Percentiles rank a stretch among this genome's conserved stretches.
These are phyloP conservation scores for Macrotyloma uniflorum DNA, from an alignment of 306 rosid genomes.

Conservation along the genomic window DNA sequence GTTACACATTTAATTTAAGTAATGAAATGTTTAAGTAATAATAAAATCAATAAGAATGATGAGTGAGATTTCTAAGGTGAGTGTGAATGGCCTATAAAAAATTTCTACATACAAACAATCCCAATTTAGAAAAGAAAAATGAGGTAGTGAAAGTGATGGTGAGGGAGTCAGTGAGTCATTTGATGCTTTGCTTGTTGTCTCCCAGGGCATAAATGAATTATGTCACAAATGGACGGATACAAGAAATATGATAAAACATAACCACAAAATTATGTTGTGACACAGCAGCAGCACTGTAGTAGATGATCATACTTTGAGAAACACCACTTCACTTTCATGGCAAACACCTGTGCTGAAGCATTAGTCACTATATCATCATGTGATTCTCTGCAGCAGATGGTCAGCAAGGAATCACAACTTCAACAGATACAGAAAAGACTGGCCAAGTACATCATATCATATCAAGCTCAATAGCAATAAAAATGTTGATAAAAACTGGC, in stretches of 20 bases:
- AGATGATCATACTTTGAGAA: constrained; percentile 21
- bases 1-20: neutral
- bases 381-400: constrained; percentile 38
- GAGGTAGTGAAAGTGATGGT: constrained; percentile 39
- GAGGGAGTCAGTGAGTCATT: constrained; percentile 34
- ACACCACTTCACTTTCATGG: constrained; percentile 33
- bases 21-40: constrained; percentile 33
- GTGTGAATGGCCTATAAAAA: constrained; percentile 45
- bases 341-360: constrained; percentile 34
- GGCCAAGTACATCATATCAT: constrained; percentile 32
- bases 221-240: constrained; percentile 46
- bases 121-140: constrained; percentile 34
- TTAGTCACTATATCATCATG: constrained; percentile 32
- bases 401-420: constrained; percentile 40
- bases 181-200: constrained; percentile 45
- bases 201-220: constrained; percentile 52
- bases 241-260: constrained; percentile 40
- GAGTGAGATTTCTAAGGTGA: constrained; percentile 37
- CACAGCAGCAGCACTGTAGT: constrained; percentile 31
- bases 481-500: constrained; percentile 26
- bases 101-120: constrained; percentile 51
- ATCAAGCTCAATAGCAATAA: constrained; percentile 30
- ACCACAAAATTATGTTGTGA: constrained; percentile 40
- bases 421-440: constrained; percentile 37
- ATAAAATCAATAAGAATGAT: constrained; percentile 43